Evolutionary conservation across 768 basidiomycete species (phyloP).

Genomic region (Pholiota microspora): DNA sequence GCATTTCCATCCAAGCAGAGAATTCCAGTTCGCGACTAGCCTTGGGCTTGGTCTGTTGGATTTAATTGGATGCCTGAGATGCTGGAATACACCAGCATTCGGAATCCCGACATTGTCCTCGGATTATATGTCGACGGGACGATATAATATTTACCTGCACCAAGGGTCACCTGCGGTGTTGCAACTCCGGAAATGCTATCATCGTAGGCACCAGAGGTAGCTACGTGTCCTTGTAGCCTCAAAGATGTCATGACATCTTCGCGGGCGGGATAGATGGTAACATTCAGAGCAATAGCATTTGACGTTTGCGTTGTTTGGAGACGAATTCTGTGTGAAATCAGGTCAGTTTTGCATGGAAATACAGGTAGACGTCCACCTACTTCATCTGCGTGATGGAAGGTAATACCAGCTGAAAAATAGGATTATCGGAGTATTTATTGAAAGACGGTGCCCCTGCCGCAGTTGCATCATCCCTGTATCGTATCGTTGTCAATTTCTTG

Average conservation of each 20-base stretch:
- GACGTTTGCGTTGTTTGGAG: constrained; percentile 56
- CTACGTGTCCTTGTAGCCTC: constrained; percentile 31
- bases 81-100: constrained; percentile 59
- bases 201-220: constrained; percentile 79
- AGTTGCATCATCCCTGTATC: constrained; percentile 48
- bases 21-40: not conserved
- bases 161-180: constrained; percentile 49
- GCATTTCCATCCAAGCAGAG: not conserved
- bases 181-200: constrained; percentile 73
- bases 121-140: constrained; percentile 75
- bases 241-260: constrained; percentile 15
- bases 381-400: constrained; percentile 52
- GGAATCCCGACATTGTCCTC: constrained; percentile 55
- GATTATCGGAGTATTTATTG: constrained; percentile 64
- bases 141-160: constrained; percentile 65
- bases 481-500: not conserved
- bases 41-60: not conserved
- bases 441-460: constrained; percentile 73
- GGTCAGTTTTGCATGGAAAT: not conserved
- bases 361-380: constrained; percentile 33
- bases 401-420: constrained; percentile 61
- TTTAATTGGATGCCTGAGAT: constrained; percentile 23
- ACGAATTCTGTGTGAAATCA: constrained; percentile 54
- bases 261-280: constrained; percentile 51
- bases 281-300: constrained; percentile 49